phyloP scores from a whole-genome alignment of 306 rosid species.

The Rosa lucieae region DNA sequence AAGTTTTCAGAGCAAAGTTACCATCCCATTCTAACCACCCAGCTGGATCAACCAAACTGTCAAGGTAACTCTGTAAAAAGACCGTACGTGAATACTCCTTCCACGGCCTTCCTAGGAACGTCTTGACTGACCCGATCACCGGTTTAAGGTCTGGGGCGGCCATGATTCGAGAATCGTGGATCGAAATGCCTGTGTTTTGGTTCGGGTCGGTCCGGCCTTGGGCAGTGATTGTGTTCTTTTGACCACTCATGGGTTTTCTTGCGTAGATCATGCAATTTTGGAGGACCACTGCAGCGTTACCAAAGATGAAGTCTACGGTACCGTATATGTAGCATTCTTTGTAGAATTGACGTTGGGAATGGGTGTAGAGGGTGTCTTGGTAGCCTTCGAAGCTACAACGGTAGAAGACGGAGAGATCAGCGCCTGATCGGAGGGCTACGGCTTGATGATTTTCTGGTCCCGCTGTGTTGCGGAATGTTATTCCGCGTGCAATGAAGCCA shows the following conservation, averaged over 20 bases:
- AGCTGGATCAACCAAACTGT: conserved; percentile 39
- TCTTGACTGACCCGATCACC: conserved; percentile 28
- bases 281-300: conserved; percentile 49
- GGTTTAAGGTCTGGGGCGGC: conserved; percentile 36
- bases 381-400: conserved; percentile 55
- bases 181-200: conserved; percentile 51
- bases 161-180: conserved; percentile 45
- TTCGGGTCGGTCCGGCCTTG: conserved; percentile 55
- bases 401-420: conserved; percentile 54
- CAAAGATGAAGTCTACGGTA: conserved; percentile 59
- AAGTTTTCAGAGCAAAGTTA: conserved; percentile 42
- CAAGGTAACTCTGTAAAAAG: conserved; percentile 35
- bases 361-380: conserved; percentile 62
- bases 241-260: conserved; percentile 42
- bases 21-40: conserved; percentile 66
- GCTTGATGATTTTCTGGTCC: conserved; percentile 65
- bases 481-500: conserved; percentile 52
- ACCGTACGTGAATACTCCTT: conserved; percentile 50
- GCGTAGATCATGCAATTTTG: conserved; percentile 52
- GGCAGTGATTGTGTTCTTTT: conserved; percentile 45
- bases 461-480: conserved; percentile 54
- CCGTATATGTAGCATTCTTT: conserved; percentile 54
- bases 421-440: conserved; percentile 53
- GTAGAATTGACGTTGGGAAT: conserved; percentile 59
- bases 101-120: conserved; percentile 59